Base-by-base conservation (phyloP, 805 yeast genomes). In the Wickerhamomyces xylosicus region DNA sequence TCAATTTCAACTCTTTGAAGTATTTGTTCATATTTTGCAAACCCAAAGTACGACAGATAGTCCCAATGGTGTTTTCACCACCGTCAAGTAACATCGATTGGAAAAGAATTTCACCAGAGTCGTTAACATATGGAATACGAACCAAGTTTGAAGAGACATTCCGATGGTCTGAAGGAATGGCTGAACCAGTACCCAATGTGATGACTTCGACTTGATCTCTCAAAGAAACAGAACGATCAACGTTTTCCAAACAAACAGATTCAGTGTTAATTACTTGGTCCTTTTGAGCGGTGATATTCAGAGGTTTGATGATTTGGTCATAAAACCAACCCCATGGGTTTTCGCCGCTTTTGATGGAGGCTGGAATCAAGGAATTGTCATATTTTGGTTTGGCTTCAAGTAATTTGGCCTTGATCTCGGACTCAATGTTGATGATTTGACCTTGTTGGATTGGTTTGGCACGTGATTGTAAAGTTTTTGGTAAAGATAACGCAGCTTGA, bases 121-220 rank as follows among this genome's bases (percentile, higher is more conserved):
- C 17, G 34, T 43, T 20, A 2, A 32, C 35, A 41, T 56, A 67
- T 1, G 95, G 95, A 1, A 87, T 49, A 44, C 95, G 72, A 2
- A 92, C 68, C 19, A 87, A 56, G 16, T 85, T 84, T 1, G 92
- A 81, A 14, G 84, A 71, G 2, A 92, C 98, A 53, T 92, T 92
- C 48, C 97, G 69, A 48, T 77, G 74, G 42, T 76, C 74, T 0
- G 95, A 77, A 0, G 98, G 98, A 25, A 85, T 57, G 0, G 97
- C 92, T 27, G 94, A 80, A 0, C 97, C 97, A 0, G 98, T 92
- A 3, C 98, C 98, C 7, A 90, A 58, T 0, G 95, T 81, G 9
- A 84, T 64, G 1, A 80, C 61, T 50, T 85, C 86, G 1, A 80
- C 79, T 44, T 75, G 72, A 31, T 69, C 75, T 40, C 61, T 63